Conservation (phyloP, 768 basidiomycete species). For the Boletus subparvulus region DNA sequence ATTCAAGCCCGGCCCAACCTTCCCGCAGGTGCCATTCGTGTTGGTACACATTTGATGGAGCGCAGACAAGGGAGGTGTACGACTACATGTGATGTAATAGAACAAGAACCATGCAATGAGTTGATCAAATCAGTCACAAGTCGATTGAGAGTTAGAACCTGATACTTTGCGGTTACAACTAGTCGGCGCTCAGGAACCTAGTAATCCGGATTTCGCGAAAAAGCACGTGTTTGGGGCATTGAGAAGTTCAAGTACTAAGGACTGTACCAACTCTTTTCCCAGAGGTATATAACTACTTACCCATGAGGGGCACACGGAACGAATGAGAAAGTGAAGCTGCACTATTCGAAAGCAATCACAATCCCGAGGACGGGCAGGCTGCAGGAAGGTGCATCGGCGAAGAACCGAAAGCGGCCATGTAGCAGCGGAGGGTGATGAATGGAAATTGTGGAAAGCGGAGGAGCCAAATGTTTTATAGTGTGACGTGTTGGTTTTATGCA, state of each 20-base stretch:
- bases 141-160: not conserved
- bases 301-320: constrained; percentile 31
- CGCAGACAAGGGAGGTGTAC: not conserved
- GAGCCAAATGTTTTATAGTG: constrained; percentile 48
- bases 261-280: constrained; percentile 12
- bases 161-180: too few relatives aligned
- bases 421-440: constrained; percentile 13
- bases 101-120: not conserved
- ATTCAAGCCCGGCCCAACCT: not conserved
- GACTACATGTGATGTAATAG: constrained; percentile 11
- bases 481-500: constrained; percentile 33
- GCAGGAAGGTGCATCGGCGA: constrained; percentile 4
- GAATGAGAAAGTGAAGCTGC: constrained; percentile 24
- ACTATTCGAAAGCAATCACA: constrained; percentile 27
- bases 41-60: constrained; percentile 58
- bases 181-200: not conserved
- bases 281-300: constrained; percentile 45
- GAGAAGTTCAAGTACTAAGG: constrained; percentile 20
- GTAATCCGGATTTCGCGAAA: not conserved
- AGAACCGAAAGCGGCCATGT: constrained; percentile 17
- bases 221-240: constrained; percentile 2
- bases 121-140: not conserved
- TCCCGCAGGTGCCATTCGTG: constrained; percentile 74
- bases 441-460: constrained; percentile 38
- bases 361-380: constrained; percentile 2